Base-by-base conservation (phyloP, 1,139 yeast genomes). In the Hanseniaspora uvarum region DNA sequence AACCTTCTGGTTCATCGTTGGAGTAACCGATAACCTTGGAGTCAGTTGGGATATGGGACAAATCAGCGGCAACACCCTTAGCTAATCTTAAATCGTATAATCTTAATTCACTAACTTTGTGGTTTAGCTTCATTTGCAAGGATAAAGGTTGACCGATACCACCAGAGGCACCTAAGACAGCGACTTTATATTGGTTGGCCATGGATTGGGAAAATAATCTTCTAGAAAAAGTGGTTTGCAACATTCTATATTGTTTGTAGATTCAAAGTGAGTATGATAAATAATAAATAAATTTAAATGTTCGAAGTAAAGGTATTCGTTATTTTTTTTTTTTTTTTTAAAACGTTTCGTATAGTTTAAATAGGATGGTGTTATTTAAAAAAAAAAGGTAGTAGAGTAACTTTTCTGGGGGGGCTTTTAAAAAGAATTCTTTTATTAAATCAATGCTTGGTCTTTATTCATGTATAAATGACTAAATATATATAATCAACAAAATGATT, bases 141-240 rank as follows among this genome's bases (percentile, higher is more conserved):
- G 97, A 89, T 65, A 92, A 76, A 59, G 98, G 98, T 77, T 92
- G 98, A 62, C 98, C 98, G 70, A 92, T 92, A 73, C 98, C 98
- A 72, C 98, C 97, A 63, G 89, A 88, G 64, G 96, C 97, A 71
- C 96, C 96, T 63, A 85, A 77, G 63, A 88, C 95, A 68, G 95
- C 79, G 59, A 88, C 95, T 72, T 83, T 83, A 77, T 82, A 83
- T 61, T 83, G 81, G 61, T 76, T 70, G 58, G 80, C 66, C 58
- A 84, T 74, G 50, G 86, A 69, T 55, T 88, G 75, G 46, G 84
- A 78, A 73, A 85, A 84, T 58, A 82, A 72, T 74, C 87, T 82
- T 69, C 77, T 72, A 58, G 84, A 77, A 41, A 36, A 34, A 19
- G 45, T 37, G 37, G 44, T 37, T 39, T 28, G 43, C 4, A 54